Evolutionary conservation across 1,284 basidiomycete species (phyloP).

Genomic region (Schizophyllum commune): DNA sequence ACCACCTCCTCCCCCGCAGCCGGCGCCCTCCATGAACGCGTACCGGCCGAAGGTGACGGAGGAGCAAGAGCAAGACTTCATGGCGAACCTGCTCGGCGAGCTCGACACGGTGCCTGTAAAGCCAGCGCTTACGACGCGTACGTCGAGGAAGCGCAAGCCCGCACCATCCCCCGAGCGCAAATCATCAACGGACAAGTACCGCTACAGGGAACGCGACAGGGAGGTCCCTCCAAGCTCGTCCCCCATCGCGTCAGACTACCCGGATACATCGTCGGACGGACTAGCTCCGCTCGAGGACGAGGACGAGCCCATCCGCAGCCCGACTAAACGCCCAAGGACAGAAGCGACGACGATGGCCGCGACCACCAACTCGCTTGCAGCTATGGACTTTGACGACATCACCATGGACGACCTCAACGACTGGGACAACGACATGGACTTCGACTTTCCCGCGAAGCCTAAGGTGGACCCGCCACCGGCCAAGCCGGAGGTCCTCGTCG

Average conservation of each 20-base stretch:
- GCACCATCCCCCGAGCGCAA: conserved; percentile 63
- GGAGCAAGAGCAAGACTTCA: conserved; percentile 80
- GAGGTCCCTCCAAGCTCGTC: neutral
- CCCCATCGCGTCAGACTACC: conserved; percentile 17
- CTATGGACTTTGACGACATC: conserved; percentile 44
- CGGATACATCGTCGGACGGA: conserved; percentile 53
- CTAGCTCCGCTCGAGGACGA: conserved; percentile 42
- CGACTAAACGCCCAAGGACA: conserved; percentile 56
- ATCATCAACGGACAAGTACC: conserved; percentile 43
- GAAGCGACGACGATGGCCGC: conserved; percentile 38
- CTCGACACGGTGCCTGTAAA: conserved; percentile 45
- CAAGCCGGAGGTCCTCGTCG: conserved; percentile 21
- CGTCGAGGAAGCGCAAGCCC: conserved; percentile 16
- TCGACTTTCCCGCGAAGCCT: conserved; percentile 21
- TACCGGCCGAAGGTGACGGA: conserved; percentile 71
- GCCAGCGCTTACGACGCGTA: too few relatives aligned
- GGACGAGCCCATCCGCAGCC: conserved; percentile 46
- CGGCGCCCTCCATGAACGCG: conserved; percentile 57
- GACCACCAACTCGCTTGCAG: conserved; percentile 45
- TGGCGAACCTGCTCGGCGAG: conserved; percentile 67
- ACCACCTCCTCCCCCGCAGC: conserved; percentile 37
- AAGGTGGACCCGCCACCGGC: conserved; percentile 20
- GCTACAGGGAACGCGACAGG: too few relatives aligned
- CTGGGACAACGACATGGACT: conserved; percentile 8
- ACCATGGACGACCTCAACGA: conserved; percentile 39